phyloP scores from a whole-genome alignment of 2,329 filamentous ascomycete genomes.

The Amauroascus verrucosus region DNA sequence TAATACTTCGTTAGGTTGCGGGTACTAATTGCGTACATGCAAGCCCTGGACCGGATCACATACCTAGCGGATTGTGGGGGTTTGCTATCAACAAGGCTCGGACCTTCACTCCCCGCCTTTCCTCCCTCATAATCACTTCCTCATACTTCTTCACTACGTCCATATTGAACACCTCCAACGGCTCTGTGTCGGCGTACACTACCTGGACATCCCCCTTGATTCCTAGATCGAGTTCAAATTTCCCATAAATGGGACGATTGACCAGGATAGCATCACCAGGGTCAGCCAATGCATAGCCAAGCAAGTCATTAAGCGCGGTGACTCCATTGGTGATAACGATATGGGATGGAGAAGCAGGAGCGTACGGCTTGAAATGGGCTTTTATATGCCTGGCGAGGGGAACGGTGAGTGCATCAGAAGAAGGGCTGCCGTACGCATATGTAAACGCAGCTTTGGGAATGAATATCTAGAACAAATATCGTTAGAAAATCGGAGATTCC shows the following conservation, averaged over 20 bases:
- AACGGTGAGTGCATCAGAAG: constrained; percentile 17
- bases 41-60: constrained; percentile 15
- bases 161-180: constrained; percentile 31
- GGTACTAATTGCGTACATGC: too few relatives aligned
- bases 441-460: constrained; percentile 4
- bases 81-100: constrained; percentile 36
- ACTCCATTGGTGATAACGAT: constrained; percentile 36
- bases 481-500: background rate
- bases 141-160: constrained; percentile 31
- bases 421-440: background rate
- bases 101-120: constrained; percentile 27
- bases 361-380: constrained; percentile 30
- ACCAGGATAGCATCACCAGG: constrained; percentile 40
- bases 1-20: constrained; percentile 35
- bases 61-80: constrained; percentile 38
- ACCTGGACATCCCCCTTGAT: constrained; percentile 34
- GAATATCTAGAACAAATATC: background rate
- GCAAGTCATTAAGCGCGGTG: constrained; percentile 35
- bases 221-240: constrained; percentile 42
- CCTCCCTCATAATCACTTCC: constrained; percentile 26
- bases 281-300: constrained; percentile 36
- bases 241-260: constrained; percentile 39
- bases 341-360: constrained; percentile 27
- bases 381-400: constrained; percentile 37
- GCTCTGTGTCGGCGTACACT: constrained; percentile 31